These are phyloP conservation scores for Colletotrichum kahawae DNA, from an alignment of 2,329 filamentous ascomycete genomes.

Conservation along the genomic window DNA sequence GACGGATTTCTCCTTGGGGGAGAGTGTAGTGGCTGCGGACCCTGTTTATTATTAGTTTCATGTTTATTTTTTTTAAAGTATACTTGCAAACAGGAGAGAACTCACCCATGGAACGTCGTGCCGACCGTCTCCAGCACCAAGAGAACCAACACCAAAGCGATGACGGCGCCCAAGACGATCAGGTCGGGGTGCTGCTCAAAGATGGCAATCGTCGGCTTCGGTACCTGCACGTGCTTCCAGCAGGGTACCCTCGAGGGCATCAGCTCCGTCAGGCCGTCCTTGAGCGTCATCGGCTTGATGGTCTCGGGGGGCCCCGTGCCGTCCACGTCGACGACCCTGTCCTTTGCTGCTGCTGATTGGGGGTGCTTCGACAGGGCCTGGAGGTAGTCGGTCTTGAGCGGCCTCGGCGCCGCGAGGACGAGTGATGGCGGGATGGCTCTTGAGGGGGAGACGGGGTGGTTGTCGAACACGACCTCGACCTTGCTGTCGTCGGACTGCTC, in stretches of 20 bases:
- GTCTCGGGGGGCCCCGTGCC: conserved; percentile 13
- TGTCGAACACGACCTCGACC: conserved; percentile 14
- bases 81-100: not conserved
- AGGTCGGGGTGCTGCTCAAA: conserved; percentile 20
- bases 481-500: not conserved
- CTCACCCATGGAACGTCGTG: conserved; percentile 17
- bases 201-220: not conserved
- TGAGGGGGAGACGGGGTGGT: conserved; percentile 12
- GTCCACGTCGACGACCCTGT: conserved; percentile 16
- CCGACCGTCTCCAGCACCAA: conserved; percentile 16
- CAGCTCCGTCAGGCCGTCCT: conserved; percentile 1
- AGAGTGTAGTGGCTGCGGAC: conserved; percentile 9
- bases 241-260: not conserved
- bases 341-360: not conserved
- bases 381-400: conserved; percentile 21
- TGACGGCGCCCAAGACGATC: conserved; percentile 13
- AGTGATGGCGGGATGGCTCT: conserved; percentile 6
- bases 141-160: conserved; percentile 7
- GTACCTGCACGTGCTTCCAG: conserved; percentile 7
- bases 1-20: conserved; percentile 1
- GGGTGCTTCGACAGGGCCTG: conserved; percentile 4
- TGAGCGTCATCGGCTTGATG: conserved; percentile 8
- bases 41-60: not conserved
- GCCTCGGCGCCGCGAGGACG: conserved; percentile 6
- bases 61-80: not conserved